Conservation (phyloP, 257 asterid genomes). For the Solanum appendiculatum region DNA sequence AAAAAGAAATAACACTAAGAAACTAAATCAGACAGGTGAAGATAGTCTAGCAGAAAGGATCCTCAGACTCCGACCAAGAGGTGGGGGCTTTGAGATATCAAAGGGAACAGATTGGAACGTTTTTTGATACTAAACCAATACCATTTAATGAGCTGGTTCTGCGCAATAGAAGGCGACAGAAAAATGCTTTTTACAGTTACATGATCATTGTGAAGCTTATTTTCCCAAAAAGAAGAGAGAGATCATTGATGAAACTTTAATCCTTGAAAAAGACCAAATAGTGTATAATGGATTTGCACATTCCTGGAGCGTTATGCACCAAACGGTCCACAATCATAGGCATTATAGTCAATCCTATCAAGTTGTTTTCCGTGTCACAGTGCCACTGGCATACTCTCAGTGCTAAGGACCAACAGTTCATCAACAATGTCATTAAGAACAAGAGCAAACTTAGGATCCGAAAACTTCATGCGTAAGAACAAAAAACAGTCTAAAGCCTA, state of each 20-base stretch:
- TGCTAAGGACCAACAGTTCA: neutral
- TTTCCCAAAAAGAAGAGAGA: neutral
- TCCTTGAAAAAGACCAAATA: neutral
- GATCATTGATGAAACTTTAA: neutral
- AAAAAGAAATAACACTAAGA: neutral
- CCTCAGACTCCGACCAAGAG: neutral
- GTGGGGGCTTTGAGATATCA: neutral
- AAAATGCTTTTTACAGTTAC: neutral
- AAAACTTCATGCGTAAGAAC: neutral
- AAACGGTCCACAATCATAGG: neutral
- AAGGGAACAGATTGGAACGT: neutral
- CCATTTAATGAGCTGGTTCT: neutral
- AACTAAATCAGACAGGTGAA: neutral
- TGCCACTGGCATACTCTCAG: neutral
- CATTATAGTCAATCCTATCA: neutral
- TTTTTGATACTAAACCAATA: neutral
- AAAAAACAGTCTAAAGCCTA: neutral
- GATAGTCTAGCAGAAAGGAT: neutral
- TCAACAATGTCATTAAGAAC: neutral
- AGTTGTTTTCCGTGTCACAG: neutral
- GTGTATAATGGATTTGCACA: neutral
- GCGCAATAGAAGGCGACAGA: neutral
- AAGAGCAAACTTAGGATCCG: neutral
- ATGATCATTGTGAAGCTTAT: neutral
- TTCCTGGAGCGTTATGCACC: neutral